These are phyloP conservation scores for Immersiporthe knoxdaviesiana DNA, from an alignment of 2,329 filamentous ascomycete species.

Conservation along the genomic window DNA sequence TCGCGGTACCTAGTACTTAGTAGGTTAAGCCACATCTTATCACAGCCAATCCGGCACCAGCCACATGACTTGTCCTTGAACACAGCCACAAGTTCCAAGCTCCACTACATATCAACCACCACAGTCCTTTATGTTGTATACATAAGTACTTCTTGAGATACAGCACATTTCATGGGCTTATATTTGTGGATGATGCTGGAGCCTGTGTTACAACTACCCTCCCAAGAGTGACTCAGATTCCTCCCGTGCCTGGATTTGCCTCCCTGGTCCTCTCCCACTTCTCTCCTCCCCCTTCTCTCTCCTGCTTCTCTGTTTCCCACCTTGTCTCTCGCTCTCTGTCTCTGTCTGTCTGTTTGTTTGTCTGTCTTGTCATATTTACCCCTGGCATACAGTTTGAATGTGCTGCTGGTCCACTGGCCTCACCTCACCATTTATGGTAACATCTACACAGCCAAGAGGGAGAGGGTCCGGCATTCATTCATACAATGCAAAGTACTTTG, in stretches of 20 bases:
- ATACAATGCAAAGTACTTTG: background rate
- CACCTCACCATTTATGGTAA: background rate
- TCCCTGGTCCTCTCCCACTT: too few relatives aligned
- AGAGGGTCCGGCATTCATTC: background rate
- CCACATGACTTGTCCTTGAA: background rate
- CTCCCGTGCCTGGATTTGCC: too few relatives aligned
- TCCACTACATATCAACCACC: too few relatives aligned
- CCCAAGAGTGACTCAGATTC: too few relatives aligned
- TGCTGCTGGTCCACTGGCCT: background rate
- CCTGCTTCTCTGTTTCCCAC: too few relatives aligned
- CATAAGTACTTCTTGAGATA: background rate
- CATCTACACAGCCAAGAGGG: background rate
- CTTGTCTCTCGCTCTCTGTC: too few relatives aligned
- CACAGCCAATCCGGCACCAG: background rate
- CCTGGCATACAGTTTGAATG: background rate
- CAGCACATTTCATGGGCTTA: background rate
- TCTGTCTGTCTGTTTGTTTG: too few relatives aligned
- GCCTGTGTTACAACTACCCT: background rate
- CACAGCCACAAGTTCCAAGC: background rate
- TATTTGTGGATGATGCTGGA: background rate
- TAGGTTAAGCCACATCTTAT: background rate
- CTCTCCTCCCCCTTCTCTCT: too few relatives aligned
- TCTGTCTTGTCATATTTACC: too few relatives aligned
- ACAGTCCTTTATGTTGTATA: background rate
- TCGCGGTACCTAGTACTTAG: too few relatives aligned